Percentiles rank a stretch among this genome's conserved stretches.
Evolutionary conservation across 805 yeast genomes (phyloP).

Genomic region (Middelhovenomyces tepae): DNA sequence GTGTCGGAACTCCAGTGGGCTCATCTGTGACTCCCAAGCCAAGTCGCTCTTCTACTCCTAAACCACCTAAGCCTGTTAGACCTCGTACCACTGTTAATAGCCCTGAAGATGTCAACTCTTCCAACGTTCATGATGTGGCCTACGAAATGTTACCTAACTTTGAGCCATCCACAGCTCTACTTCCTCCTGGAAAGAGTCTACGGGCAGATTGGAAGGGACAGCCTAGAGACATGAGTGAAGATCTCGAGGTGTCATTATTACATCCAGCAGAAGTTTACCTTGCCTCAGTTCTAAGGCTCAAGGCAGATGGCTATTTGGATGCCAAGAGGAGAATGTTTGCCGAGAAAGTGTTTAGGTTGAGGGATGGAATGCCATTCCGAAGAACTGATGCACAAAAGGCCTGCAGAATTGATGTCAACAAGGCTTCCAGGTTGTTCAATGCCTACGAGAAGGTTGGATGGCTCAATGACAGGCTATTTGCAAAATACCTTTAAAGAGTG

Average conservation of each 20-base stretch:
- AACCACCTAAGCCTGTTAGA: too few species aligned
- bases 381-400: constrained; percentile 98
- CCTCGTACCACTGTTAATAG: too few species aligned
- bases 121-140: constrained; percentile 33
- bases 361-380: constrained; percentile 69
- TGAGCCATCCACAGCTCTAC: constrained; percentile 58
- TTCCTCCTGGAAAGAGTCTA: constrained; percentile 64
- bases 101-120: too few species aligned
- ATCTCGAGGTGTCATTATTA: constrained; percentile 61
- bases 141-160: constrained; percentile 54
- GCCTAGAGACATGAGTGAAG: constrained; percentile 80
- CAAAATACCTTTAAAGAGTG: constrained; percentile 30
- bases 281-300: constrained; percentile 84
- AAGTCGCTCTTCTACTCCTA: too few species aligned
- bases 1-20: too few species aligned
- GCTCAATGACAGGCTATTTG: constrained; percentile 70
- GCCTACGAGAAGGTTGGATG: constrained; percentile 90
- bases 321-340: constrained; percentile 77
- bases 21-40: too few species aligned
- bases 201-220: constrained; percentile 98
- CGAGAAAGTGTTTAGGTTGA: constrained; percentile 75
- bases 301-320: constrained; percentile 70
- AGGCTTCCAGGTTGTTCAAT: constrained; percentile 83
- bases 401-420: constrained; percentile 92
- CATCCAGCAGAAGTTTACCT: constrained; percentile 88